Evolutionary conservation across 257 asterid genomes (phyloP), one percentile per base, ranked within the genome.

Genomic region (Nicotiana benthamiana): DNA sequence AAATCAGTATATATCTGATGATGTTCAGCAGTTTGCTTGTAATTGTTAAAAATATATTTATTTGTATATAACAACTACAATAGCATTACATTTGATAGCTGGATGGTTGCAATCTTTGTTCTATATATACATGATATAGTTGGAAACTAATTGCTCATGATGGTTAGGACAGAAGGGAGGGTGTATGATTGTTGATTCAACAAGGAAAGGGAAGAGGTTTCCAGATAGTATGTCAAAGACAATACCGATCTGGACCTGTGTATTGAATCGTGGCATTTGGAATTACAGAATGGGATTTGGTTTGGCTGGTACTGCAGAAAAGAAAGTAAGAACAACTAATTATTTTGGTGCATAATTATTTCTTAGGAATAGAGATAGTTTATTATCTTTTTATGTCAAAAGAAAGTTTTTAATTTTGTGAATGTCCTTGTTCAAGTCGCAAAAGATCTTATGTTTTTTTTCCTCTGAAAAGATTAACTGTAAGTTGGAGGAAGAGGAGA

Each of bases 191-290:
- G 90, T 92, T 81, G 99, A 95, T 88, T 90, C 99, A 6, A 93
- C 99, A 1, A 84, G 98, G 28, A 95, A 89, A 86, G 99, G 99
- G 89, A 95, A 95, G 90, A 85, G 97, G 80, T 95, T 92, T 87
- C 99, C 98, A 7, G 98, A 95, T 83, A 95, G 99, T 84, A 92
- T 95, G 98, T 91, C 98, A n/a, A 95, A 93, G 89, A 93, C 99
- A 22, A 92, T 95, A 81, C 99, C 99, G 6, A 93, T 95, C 83
- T 95, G 99, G 99, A 89, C 97, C 4, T 95, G 99, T 87, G 92
- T 95, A 22, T 85, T 95, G 70, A 95, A 95, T 83, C 96, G 96
- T 27, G 97, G 97, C 17, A 87, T 95, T 65, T 79, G 59, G 57
- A 89, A 86, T 81, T 89, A 85, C 62, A 83, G 93, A 79, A 43